Conservation (phyloP, 106 monocot genomes). For the Alisma plantagoaquatica region DNA sequence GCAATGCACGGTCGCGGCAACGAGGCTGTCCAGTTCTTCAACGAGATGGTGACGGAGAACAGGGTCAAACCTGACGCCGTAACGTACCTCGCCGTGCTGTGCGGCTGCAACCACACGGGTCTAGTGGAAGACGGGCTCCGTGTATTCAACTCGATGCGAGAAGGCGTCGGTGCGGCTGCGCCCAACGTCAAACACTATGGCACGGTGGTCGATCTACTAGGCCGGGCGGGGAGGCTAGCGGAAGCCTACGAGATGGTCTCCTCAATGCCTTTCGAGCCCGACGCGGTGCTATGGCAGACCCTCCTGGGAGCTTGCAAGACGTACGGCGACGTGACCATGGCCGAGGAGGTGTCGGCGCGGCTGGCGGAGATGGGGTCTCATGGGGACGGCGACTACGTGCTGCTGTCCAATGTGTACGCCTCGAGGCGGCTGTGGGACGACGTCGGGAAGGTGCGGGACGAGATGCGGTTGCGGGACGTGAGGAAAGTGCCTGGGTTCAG, state of each 20-base stretch:
- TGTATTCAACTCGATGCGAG: constrained; percentile 46
- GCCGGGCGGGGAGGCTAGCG: constrained; percentile 45
- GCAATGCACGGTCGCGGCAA: constrained; percentile 57
- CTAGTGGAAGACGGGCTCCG: constrained; percentile 70
- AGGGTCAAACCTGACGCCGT: constrained; percentile 40
- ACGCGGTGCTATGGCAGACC: constrained; percentile 81
- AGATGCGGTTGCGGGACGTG: constrained; percentile 54
- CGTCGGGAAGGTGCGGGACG: constrained; percentile 58
- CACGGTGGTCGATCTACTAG: constrained; percentile 59
- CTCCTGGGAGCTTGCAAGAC: constrained; percentile 69
- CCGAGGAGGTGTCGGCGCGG: constrained; percentile 44
- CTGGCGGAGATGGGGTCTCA: constrained; percentile 58
- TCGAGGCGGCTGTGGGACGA: constrained; percentile 63
- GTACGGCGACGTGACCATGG: constrained; percentile 44
- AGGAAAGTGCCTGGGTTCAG: constrained; percentile 74
- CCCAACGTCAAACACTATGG: constrained; percentile 83
- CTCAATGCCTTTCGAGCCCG: constrained; percentile 47
- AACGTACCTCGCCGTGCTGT: constrained; percentile 64
- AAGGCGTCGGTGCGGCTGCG: constrained; percentile 4
- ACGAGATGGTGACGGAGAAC: constrained; percentile 32
- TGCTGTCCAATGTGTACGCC: constrained; percentile 85
- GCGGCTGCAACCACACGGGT: constrained; percentile 73
- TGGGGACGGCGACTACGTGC: constrained; percentile 65
- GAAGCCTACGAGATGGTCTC: constrained; percentile 44
- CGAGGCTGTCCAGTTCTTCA: constrained; percentile 43